Percentiles rank a stretch among this genome's conserved stretches.
These are phyloP conservation scores for Tolypocladium inflatum DNA, from an alignment of 2,329 filamentous ascomycete genomes.

Conservation along the genomic window DNA sequence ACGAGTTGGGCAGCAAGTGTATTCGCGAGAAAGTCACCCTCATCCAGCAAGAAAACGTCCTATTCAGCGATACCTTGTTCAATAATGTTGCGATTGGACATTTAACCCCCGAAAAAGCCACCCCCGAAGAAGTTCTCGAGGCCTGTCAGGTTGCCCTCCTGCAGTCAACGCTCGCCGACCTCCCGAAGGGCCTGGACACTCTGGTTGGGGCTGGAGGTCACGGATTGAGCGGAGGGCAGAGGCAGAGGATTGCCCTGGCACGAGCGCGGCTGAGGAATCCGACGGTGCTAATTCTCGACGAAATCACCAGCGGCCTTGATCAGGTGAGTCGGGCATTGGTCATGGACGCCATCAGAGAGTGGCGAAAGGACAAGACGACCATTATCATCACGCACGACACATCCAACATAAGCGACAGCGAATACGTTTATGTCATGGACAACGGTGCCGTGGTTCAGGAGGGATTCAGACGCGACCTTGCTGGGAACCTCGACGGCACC, in stretches of 20 bases:
- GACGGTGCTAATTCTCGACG: constrained; percentile 76
- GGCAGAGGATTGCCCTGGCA: constrained; percentile 71
- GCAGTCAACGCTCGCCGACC: constrained; percentile 51
- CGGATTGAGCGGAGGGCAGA: constrained; percentile 75
- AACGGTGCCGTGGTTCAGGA: constrained; percentile 57
- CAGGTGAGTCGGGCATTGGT: constrained; percentile 57
- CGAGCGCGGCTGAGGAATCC: constrained; percentile 69
- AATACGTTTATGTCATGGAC: constrained; percentile 76
- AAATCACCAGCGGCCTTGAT: constrained; percentile 80
- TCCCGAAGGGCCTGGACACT: constrained; percentile 66
- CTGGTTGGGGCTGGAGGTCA: constrained; percentile 59
- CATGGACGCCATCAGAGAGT: constrained; percentile 65
- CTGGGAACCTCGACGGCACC: background rate
- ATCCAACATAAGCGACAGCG: constrained; percentile 58
- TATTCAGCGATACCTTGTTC: constrained; percentile 75
- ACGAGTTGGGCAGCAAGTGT: constrained; percentile 59
- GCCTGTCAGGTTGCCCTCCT: constrained; percentile 62
- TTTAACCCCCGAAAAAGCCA: constrained; percentile 34
- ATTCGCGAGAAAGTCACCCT: constrained; percentile 68
- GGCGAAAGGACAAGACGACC: constrained; percentile 75
- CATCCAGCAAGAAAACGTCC: constrained; percentile 69
- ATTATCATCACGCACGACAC: constrained; percentile 91
- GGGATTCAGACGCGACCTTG: constrained; percentile 29
- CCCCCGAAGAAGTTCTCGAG: constrained; percentile 43
- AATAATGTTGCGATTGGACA: constrained; percentile 71